Evolutionary conservation across 179 eudicot species (phyloP).

Genomic region (Corrigiola litoralis): DNA sequence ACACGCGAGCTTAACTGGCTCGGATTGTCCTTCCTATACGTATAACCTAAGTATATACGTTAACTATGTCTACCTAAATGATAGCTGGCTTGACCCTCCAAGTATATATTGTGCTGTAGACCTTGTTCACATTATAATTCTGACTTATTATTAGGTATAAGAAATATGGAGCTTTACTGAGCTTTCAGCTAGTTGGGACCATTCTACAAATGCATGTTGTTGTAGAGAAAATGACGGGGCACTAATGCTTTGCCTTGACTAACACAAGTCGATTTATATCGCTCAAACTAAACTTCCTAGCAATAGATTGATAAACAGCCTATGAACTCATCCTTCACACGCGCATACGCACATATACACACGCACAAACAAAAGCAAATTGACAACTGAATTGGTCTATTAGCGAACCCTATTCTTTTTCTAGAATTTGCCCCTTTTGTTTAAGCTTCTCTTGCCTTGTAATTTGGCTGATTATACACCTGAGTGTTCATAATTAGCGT

Average conservation of each 20-base stretch:
- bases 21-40: background rate
- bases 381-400: background rate
- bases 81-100: background rate
- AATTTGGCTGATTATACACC: background rate
- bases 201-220: constrained; percentile 24
- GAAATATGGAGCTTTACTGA: background rate
- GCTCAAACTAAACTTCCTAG: constrained; percentile 9
- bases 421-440: background rate
- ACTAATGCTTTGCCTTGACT: constrained; percentile 24
- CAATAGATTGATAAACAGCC: background rate
- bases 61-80: background rate
- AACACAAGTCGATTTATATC: background rate
- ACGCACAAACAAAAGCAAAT: no score
- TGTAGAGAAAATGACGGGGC: constrained; percentile 17
- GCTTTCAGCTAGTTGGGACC: constrained; percentile 28
- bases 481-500: background rate
- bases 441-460: background rate
- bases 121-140: constrained; percentile 19
- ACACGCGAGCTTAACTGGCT: constrained; percentile 20
- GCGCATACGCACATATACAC: no score
- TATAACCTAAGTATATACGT: background rate
- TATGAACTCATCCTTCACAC: background rate
- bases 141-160: constrained; percentile 12
- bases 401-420: background rate
- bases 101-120: background rate